Base-by-base conservation (phyloP, 495 filamentous ascomycete species). In the Talaromyces stipitatus region DNA sequence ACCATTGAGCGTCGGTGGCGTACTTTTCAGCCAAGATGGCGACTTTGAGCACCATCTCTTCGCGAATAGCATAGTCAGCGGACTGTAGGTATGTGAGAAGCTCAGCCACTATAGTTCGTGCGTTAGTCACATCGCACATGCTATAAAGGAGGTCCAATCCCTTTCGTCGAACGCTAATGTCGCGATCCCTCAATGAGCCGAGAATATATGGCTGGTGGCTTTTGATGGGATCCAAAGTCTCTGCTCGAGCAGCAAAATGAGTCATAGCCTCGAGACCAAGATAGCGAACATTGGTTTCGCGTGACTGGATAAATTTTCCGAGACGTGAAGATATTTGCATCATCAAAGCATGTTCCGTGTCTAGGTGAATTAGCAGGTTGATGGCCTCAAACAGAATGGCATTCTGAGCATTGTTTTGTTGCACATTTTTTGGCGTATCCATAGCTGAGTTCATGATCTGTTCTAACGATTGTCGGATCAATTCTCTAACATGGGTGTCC, bases 41-140 rank as follows among this genome's bases (percentile, higher is more conserved):
- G 66, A 99, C 95, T 74, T 99, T 99, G 53, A 99, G 73, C 8
- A 97, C 95, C 95, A 99, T 97, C 69, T 99, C 95, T 71, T 99
- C 95, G 52, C 95, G 82, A 61, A 99, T 96, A 2, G 91, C 91
- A 69, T 95, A 98, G 68, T 99, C 95, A 10, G 95, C 95, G 45
- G 87, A 95, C 62, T 97, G 92, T 4, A 99, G 81, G 72, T 97
- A 97, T 58, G 91, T 87, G 20, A 99, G 72, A 48, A 99, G 84
- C 74, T 99, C 95, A 51, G 87, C 85, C 36, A 99, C 95, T 60
- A 99, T 96, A 3, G 88, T 85, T 56, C 86, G 87, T 4, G 95
- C 89, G 70, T 97, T 99, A 2, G 85, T 85, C 30, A 86, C 82
- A 67, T 99, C 95, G 69, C 95, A 99, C 95, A 99, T 99, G 82